Evolutionary conservation across 257 asterid genomes (phyloP), one percentile per base, ranked within the genome.

Genomic region (Perilla frutescens): DNA sequence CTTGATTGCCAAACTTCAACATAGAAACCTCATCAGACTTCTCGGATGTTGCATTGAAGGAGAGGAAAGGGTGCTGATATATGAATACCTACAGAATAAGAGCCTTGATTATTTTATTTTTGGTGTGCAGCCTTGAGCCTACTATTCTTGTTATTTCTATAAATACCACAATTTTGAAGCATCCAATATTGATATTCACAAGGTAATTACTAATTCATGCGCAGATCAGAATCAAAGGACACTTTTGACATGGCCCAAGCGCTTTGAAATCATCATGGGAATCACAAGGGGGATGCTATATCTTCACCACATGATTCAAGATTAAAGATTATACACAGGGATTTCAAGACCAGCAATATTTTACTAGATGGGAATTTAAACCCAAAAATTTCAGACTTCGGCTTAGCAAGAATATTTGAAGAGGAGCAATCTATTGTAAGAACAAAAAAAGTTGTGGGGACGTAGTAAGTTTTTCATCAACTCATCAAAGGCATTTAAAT

Each of bases 261-360:
- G 85, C 15, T 81, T 72, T 15, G 54, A 84, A 31, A 74, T 79
- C 2, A 69, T 84, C 43, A 45, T 71, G 68, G 88, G 85, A 55
- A 84, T 84, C 8, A 65, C 84, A 1, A 57, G 79, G 20, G 88
- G 88, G 2, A 66, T 84, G 4, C 76, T 81, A 3, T 84, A 84
- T 73, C 84, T 84, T 14, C 88, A 84, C 54, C 85, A 73, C 85
- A 73, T 1, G 88, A 84, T 48, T 84, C 88, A 6, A 79, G 84
- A 61, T 58, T 84, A 54, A 84, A 72, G 76, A 50, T 83, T 15
- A 69, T 83, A 6, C 87, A 83, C 12, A 12, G 87, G 26, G 85
- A 83, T 75, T 72, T 84, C 11, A 84, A 84, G 55, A 76, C 86
- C 4, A 84, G 88, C 84, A 84, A 84, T 40, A 81, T 84, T 15